These are phyloP conservation scores for Apiospora malaysiana DNA, from an alignment of 2,329 filamentous ascomycete species.

Conservation along the genomic window DNA sequence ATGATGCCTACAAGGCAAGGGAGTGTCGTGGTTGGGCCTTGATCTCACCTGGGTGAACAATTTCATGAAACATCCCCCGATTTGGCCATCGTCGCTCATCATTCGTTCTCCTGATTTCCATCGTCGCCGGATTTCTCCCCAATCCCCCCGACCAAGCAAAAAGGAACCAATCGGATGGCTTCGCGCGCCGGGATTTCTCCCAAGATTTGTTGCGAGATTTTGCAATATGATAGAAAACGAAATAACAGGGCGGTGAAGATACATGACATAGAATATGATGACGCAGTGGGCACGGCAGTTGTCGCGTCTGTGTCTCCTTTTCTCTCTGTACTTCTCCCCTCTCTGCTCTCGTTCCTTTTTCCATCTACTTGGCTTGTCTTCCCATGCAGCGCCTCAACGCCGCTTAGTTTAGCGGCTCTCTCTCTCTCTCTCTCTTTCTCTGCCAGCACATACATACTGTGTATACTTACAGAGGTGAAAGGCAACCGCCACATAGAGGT, in stretches of 20 bases:
- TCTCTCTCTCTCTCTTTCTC: background rate
- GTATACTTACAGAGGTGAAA: too few species aligned
- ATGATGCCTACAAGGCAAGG: background rate
- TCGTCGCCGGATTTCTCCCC: background rate
- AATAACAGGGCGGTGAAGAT: background rate
- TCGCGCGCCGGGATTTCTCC: background rate
- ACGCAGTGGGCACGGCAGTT: background rate
- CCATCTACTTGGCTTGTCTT: too few species aligned
- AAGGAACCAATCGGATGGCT: conserved; percentile 1
- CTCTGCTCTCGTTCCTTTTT: background rate
- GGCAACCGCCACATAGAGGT: background rate
- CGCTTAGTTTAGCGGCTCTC: too few species aligned
- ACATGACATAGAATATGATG: background rate
- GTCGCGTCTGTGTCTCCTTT: background rate
- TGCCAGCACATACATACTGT: background rate
- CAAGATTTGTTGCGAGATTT: background rate
- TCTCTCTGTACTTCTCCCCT: background rate
- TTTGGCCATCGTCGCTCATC: background rate
- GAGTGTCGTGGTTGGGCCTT: background rate
- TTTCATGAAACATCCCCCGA: background rate
- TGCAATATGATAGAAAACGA: background rate
- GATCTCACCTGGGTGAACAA: background rate
- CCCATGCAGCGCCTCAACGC: too few species aligned
- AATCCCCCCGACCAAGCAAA: background rate
- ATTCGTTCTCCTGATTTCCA: too few species aligned